These are phyloP conservation scores for Nicotiana sylvestris DNA, from an alignment of 257 asterid species.

Conservation along the genomic window DNA sequence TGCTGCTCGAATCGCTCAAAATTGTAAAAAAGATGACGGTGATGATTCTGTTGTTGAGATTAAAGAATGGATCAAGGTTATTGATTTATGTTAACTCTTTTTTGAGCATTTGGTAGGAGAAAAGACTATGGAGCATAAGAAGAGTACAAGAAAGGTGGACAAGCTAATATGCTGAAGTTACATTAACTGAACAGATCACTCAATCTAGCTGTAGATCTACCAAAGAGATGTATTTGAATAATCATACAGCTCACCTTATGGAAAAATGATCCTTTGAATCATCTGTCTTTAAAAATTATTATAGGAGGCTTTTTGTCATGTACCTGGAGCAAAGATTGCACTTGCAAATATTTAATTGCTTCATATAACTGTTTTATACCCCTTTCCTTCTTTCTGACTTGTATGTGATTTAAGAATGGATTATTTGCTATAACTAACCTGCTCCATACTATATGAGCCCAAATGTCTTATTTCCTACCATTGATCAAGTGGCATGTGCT, in stretches of 20 bases:
- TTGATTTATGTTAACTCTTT: neutral
- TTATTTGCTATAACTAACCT: neutral
- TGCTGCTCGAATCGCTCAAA: constrained; percentile 76
- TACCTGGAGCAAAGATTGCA: neutral
- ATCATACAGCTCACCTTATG: neutral
- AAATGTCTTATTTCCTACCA: constrained; percentile 1
- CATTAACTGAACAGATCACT: neutral
- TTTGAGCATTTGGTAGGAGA: neutral
- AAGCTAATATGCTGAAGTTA: neutral
- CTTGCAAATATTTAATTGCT: neutral
- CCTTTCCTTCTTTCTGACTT: neutral
- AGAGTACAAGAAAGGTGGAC: neutral
- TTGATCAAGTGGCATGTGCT: neutral
- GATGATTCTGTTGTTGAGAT: constrained; percentile 28
- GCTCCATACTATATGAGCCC: neutral
- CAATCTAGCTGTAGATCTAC: neutral
- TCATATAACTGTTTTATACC: neutral
- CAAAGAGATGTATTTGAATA: neutral
- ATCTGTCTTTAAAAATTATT: neutral
- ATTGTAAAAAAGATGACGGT: constrained; percentile 44
- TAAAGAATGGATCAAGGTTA: constrained; percentile 50
- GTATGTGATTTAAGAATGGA: neutral
- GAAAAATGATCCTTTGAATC: neutral
- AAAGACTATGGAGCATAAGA: neutral
- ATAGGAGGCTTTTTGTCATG: neutral